Base-by-base conservation (phyloP, 2,329 filamentous ascomycete genomes). In the Fusarium temperatum region DNA sequence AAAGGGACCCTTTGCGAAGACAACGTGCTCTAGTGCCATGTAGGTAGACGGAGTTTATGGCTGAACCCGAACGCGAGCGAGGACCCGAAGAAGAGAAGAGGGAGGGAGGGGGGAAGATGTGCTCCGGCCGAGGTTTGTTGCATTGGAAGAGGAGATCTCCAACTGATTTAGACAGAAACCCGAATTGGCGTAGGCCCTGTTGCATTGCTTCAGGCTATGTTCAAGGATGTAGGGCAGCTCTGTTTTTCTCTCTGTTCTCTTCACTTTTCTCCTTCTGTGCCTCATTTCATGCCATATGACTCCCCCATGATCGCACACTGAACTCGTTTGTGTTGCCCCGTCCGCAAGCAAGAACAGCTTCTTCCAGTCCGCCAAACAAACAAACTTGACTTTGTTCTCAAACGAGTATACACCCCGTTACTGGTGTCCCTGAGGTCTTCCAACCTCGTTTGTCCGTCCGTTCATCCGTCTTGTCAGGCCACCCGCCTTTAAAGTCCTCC, bases 31-130 rank as follows among this genome's bases (percentile, higher is more conserved):
- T 65, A 70, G 47, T 67, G 50, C 24, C 44, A 30, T 70, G 50
- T 54, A 55, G 18, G 38, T 42, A 30, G 13, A 38, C 48, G 66
- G 70, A 59, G 60, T 63, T 51, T 67, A 45, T 50, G 22, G 38
- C 42, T 67, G 35, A 41, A 24, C 22, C 62, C 67, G 67, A 72
- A 55, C 44, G 61, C 68, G 68, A 71, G 56, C 68, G 67, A 71
- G 67, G 57, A 35, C 28, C 61, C 68, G 62, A 70, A 66, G 30
- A 48, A 41, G 44, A 47, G 26, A 22, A 28, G 42, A 28, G 32
- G 35, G 63, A 68, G 68, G 68, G 24, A 68, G 68, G 68, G 24
- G 51, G 68, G 68, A 42, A 39, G 24, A 50, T 38, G 35, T 53
- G 47, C 17, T 70, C 42, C 42, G 69, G 58, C 69, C 68, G 63